Base-by-base conservation (phyloP, 306 rosid genomes). In the Dalbergia cultrata region DNA sequence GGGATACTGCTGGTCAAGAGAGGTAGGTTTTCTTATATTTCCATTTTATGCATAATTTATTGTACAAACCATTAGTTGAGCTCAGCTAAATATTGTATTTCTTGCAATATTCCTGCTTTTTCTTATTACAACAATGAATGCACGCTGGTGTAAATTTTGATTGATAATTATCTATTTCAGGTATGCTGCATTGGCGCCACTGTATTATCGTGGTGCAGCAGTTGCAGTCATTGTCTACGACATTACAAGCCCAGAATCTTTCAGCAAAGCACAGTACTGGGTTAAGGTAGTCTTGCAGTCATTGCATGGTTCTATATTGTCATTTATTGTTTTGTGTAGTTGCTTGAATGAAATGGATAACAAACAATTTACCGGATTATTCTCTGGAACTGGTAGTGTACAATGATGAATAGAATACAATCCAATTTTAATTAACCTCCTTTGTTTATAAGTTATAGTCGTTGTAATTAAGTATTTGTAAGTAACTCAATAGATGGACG, bases 1-100 rank as follows among this genome's bases (percentile, higher is more conserved):
- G 99, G 99, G 99, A 96, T 81, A 96, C 99, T 54, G 99, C 99
- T 81, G 99, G 99, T 68, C 99, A 96, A 80, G 98, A 96, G 91
- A 96, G 99, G 99, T 96, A 84, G 49, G 76, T 21, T 58, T 56
- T 26, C 17, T 75, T 44, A 50, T 68, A 75, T 60, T 66, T 81
- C 22, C 43, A 39, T 44, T 19, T 53, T 81, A 26, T 1, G 0
- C 80, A 58, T 17, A 13, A 75, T 17, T 35, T 66, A 44, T 75
- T 34, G 4, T 75, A 37, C 59, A 21, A 44, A 63, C 17, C 47
- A 49, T 59, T 34, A 45, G 31, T 31, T 62, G 47, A 49, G 37
- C 63, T 45, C 49, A 33, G 8, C 68, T 76, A 14, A 54, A 16
- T 35, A 70, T 59, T 41, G 31, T 69, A 37, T 49, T 67, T 67